Evolutionary conservation across 1,284 basidiomycete species (phyloP).

Genomic region (Bjerkandera adusta): DNA sequence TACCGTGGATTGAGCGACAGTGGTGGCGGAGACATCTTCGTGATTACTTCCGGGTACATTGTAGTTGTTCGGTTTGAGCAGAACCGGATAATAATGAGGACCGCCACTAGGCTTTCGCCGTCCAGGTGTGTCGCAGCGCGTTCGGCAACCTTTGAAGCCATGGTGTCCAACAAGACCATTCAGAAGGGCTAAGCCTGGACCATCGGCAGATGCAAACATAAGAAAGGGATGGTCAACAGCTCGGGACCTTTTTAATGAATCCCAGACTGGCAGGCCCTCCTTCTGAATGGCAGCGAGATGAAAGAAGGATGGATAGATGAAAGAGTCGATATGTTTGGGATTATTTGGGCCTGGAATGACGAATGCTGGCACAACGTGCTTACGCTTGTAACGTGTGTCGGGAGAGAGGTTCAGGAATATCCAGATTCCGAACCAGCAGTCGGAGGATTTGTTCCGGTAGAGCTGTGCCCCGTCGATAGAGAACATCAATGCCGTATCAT

Average conservation of each 20-base stretch:
- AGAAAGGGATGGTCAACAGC: slow-evolving; percentile 9
- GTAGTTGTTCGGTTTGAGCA: slow-evolving; percentile 6
- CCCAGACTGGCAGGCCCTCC: slow-evolving; percentile 25
- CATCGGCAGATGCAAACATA: slow-evolving; percentile 16
- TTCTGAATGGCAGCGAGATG: slow-evolving; percentile 23
- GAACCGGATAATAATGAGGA: slow-evolving; percentile 31
- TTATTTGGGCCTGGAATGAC: slow-evolving; percentile 34
- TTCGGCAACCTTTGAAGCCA: slow-evolving; percentile 29
- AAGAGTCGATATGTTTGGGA: slow-evolving; percentile 36
- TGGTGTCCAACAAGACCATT: slow-evolving; percentile 33
- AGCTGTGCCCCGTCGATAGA: slow-evolving; percentile 32
- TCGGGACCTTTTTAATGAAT: slow-evolving; percentile 13
- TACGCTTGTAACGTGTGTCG: slow-evolving; percentile 15
- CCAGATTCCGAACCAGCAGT: slow-evolving; percentile 19
- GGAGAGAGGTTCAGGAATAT: slow-evolving; percentile 11
- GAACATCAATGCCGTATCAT: slow-evolving; percentile 23
- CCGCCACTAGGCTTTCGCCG: slow-evolving; percentile 26
- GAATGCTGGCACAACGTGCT: slow-evolving; percentile 18
- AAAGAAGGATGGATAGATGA: slow-evolving; percentile 31
- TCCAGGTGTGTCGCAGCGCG: slow-evolving; percentile 30
- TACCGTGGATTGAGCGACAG: background rate
- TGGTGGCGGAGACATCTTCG: slow-evolving; percentile 4
- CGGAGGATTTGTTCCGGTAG: slow-evolving; percentile 19
- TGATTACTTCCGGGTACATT: slow-evolving; percentile 2
- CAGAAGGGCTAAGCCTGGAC: slow-evolving; percentile 22